Conservation (phyloP, 2,329 filamentous ascomycete genomes). For the Diaporthe ampelina region DNA sequence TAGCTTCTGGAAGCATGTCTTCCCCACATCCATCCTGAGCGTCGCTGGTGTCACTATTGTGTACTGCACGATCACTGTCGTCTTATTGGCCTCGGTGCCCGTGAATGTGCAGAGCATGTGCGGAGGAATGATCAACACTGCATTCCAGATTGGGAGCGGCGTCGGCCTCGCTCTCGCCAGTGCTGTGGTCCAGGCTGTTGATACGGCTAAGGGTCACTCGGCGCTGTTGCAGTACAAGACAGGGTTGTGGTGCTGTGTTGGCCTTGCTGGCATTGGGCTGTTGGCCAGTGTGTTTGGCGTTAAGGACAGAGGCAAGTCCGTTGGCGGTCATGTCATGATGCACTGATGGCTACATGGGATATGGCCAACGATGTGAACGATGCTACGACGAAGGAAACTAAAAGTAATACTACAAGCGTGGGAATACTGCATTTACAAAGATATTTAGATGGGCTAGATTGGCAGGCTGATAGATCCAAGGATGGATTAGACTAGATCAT, state of each 20-base stretch:
- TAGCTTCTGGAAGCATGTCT: slow-evolving; percentile 54
- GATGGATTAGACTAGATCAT: background rate
- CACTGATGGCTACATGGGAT: slow-evolving; percentile 4
- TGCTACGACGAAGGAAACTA: background rate
- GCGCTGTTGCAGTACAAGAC: slow-evolving; percentile 54
- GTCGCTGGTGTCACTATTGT: slow-evolving; percentile 56
- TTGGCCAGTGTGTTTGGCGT: slow-evolving; percentile 45
- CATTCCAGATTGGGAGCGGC: slow-evolving; percentile 58
- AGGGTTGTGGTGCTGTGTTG: slow-evolving; percentile 58
- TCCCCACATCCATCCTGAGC: slow-evolving; percentile 55
- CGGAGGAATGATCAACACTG: slow-evolving; percentile 53
- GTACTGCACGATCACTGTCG: slow-evolving; percentile 58
- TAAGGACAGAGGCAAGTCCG: slow-evolving; percentile 40
- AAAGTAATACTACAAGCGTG: background rate
- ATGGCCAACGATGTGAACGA: background rate
- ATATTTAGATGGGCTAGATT: background rate
- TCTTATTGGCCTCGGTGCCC: slow-evolving; percentile 55
- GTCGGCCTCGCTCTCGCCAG: slow-evolving; percentile 54
- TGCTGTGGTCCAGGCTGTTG: slow-evolving; percentile 53
- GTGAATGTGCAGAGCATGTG: slow-evolving; percentile 54
- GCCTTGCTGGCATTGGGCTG: slow-evolving; percentile 54
- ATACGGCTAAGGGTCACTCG: slow-evolving; percentile 52
- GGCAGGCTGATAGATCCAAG: background rate
- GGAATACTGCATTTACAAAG: background rate
- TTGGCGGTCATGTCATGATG: slow-evolving; percentile 26